phyloP scores from a whole-genome alignment of 116 monocot species.

The Iris pallida region DNA sequence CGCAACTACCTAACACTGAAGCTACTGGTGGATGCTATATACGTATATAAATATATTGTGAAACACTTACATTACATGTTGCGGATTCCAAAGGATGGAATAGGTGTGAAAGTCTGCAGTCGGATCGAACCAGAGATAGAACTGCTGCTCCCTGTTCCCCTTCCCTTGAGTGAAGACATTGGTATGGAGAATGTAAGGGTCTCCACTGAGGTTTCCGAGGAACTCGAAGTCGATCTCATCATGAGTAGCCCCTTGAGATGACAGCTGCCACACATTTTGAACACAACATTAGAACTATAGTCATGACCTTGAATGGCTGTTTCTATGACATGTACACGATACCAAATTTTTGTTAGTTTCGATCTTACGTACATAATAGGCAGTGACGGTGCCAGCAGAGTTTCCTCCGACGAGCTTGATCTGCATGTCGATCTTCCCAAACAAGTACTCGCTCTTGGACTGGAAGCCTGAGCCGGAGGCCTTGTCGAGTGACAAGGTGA shows the following conservation, averaged over 20 bases:
- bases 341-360: no score
- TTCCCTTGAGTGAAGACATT: conserved; percentile 64
- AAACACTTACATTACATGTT: conserved; percentile 46
- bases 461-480: conserved; percentile 29
- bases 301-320: no score
- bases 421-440: conserved; percentile 24
- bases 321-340: no score
- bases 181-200: conserved; percentile 62
- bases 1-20: no score
- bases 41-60: no score
- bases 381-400: conserved; percentile 26
- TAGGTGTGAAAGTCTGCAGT: conserved; percentile 61
- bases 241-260: conserved; percentile 54
- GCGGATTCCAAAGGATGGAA: conserved; percentile 65
- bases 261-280: conserved; percentile 26
- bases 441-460: conserved; percentile 24
- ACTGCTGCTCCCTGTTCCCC: conserved; percentile 69
- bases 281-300: no score
- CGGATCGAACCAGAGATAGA: conserved; percentile 65
- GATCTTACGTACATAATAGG: conserved; percentile 17
- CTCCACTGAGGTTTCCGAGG: conserved; percentile 52
- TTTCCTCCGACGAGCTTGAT: conserved; percentile 27
- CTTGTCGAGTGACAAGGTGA: conserved; percentile 25
- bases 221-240: conserved; percentile 72
- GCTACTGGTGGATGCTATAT: no score